Base-by-base conservation (phyloP, 1,284 basidiomycete genomes). In the Xerocomus minutiporus region DNA sequence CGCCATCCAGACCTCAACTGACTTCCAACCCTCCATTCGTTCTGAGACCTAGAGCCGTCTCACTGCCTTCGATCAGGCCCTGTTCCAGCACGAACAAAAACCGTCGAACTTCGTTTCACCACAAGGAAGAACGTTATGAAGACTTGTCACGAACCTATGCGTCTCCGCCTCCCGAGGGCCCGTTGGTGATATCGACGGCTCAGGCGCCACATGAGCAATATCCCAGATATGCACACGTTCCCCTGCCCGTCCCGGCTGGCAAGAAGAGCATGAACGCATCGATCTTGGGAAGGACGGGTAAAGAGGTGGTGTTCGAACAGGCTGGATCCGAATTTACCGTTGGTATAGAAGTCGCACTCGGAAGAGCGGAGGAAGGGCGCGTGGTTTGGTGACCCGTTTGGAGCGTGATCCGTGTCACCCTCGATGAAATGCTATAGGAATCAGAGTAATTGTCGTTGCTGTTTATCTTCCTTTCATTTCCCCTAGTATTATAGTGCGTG, bases 321-420 rank as follows among this genome's bases (percentile, higher is more conserved):
- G 59, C 39, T 7, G 67, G 66, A 3, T 61, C 66, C 29, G 66
- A 64, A 42, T 70, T 62, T 25, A 57, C 61, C 0, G 54, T 69
- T 17, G 69, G 67, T 9, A 53, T 71, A 31, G 69, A 67, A 42
- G 63, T 67, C 8, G 66, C 67, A 25, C 57, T 67, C 20, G 68
- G 68, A 51, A 62, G 69, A 42, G 67, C 68, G 13, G 65, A 71
- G 34, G 65, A 67, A 39, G 68, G 65, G 5, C 63, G 61, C 2
- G 59, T 67, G 1, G 53, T 68, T 25, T 67, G 69, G 65, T 69
- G 51, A 67, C 12, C 31, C 31, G 12, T 32, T 32, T 32, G 11
- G 31, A 32, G 31, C 13, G 31, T 31, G 31, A 31, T 11, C 31
- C 13, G 31, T 32, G 31, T 13, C 31, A 13, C 12, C 9, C 31